Conservation (phyloP, 2,329 filamentous ascomycete genomes). For the Xylariaceae sp. region DNA sequence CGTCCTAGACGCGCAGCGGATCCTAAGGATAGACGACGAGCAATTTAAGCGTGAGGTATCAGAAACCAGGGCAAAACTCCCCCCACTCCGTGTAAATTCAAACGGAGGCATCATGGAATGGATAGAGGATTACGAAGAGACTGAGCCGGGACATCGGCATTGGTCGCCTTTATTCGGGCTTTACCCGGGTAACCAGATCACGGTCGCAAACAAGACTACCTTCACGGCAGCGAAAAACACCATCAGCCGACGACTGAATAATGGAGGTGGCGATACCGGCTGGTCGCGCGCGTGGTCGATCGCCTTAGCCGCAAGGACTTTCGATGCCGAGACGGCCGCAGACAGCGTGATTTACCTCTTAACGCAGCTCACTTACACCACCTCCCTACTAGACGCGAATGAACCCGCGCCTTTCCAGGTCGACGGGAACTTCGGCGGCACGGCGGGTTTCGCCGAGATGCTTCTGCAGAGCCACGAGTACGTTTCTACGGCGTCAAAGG, state of each 20-base stretch:
- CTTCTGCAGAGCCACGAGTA: conserved; percentile 7
- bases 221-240: neutral
- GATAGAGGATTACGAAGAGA: conserved; percentile 20
- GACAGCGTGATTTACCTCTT: neutral
- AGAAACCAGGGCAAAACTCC: neutral
- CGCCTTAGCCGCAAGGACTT: neutral
- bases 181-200: conserved; percentile 4
- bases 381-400: neutral
- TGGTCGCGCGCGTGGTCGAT: conserved; percentile 5
- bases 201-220: neutral
- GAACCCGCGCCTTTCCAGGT: neutral
- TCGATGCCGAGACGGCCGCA: neutral
- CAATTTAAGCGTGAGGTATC: neutral
- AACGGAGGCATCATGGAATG: conserved; percentile 21
- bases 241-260: neutral
- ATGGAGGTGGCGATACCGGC: neutral
- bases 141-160: conserved; percentile 18
- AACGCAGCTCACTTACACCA: neutral
- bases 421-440: conserved; percentile 5
- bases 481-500: neutral
- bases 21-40: neutral
- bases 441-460: conserved; percentile 5
- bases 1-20: neutral
- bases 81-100: neutral
- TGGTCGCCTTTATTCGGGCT: conserved; percentile 19